Percentiles rank a stretch among this genome's conserved stretches.
Evolutionary conservation across 176 grass and related monocot genomes (phyloP).

Genomic region (Bonia amplexicaulis): DNA sequence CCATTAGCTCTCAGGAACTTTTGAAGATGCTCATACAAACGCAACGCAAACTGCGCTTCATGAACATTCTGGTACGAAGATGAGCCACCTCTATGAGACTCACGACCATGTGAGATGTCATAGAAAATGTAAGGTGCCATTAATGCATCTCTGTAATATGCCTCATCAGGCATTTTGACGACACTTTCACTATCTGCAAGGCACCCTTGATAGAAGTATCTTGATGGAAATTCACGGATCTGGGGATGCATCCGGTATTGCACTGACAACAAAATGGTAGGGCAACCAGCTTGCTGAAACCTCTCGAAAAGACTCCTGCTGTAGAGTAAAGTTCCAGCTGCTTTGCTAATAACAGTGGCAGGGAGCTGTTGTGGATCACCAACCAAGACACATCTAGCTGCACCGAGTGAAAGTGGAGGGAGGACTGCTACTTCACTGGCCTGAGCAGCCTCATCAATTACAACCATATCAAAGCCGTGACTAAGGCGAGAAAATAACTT

Average conservation of each 20-base stretch:
- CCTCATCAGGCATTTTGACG: constrained; percentile 64
- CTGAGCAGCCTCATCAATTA: constrained; percentile 98
- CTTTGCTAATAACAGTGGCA: constrained; percentile 99
- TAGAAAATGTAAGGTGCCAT: constrained; percentile 90
- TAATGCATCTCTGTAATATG: constrained; percentile 71
- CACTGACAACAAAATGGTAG: constrained; percentile 90
- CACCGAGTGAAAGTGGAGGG: constrained; percentile 86
- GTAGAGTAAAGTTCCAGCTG: constrained; percentile 92
- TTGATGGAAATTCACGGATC: constrained; percentile 96
- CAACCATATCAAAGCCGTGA: constrained; percentile 99
- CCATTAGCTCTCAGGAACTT: constrained; percentile 77
- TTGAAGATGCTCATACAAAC: constrained; percentile 81
- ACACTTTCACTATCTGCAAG: constrained; percentile 93
- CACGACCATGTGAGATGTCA: constrained; percentile 84
- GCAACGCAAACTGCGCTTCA: constrained; percentile 83
- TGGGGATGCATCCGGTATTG: constrained; percentile 99
- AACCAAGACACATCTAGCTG: constrained; percentile 94
- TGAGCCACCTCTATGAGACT: constrained; percentile 91
- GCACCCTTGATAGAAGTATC: constrained; percentile 93
- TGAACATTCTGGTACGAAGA: constrained; percentile 90
- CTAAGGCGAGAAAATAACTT: constrained; percentile 94
- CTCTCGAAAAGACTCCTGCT: constrained; percentile 99
- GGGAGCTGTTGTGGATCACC: constrained; percentile 97
- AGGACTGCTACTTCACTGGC: constrained; percentile 96
- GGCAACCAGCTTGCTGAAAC: constrained; percentile 93